Evolutionary conservation across 2,329 filamentous ascomycete genomes (phyloP).

Genomic region (Zarea fungicola): DNA sequence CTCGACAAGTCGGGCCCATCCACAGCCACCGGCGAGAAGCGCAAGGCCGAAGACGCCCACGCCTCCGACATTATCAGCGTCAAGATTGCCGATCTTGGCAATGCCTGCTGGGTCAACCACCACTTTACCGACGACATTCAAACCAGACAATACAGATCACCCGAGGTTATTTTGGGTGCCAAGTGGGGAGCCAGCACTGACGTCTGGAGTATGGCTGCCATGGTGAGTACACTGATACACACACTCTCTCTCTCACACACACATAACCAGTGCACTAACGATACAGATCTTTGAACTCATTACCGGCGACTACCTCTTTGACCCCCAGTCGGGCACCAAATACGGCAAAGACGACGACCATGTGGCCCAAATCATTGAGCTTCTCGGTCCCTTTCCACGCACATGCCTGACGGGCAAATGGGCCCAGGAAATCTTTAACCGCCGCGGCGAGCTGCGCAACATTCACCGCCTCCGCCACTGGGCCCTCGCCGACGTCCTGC

Average conservation of each 20-base stretch:
- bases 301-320: constrained; percentile 96
- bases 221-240: constrained; percentile 56
- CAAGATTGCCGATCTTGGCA: constrained; percentile 97
- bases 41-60: constrained; percentile 52
- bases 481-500: constrained; percentile 86
- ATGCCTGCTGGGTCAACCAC: constrained; percentile 97
- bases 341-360: constrained; percentile 99
- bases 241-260: not conserved
- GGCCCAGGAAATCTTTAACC: constrained; percentile 98
- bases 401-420: constrained; percentile 91
- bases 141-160: constrained; percentile 92
- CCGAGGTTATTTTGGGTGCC: constrained; percentile 90
- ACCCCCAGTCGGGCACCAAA: constrained; percentile 96
- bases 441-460: constrained; percentile 93
- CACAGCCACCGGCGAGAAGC: constrained; percentile 56
- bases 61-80: constrained; percentile 80
- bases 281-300: constrained; percentile 89
- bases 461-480: constrained; percentile 95
- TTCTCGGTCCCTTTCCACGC: constrained; percentile 90
- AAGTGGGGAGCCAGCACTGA: constrained; percentile 99
- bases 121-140: constrained; percentile 99
- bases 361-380: constrained; percentile 97
- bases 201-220: constrained; percentile 98
- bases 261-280: not conserved
- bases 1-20: constrained; percentile 66